These are phyloP conservation scores for Trichoderma breve DNA, from an alignment of 2,329 filamentous ascomycete species.

Conservation along the genomic window DNA sequence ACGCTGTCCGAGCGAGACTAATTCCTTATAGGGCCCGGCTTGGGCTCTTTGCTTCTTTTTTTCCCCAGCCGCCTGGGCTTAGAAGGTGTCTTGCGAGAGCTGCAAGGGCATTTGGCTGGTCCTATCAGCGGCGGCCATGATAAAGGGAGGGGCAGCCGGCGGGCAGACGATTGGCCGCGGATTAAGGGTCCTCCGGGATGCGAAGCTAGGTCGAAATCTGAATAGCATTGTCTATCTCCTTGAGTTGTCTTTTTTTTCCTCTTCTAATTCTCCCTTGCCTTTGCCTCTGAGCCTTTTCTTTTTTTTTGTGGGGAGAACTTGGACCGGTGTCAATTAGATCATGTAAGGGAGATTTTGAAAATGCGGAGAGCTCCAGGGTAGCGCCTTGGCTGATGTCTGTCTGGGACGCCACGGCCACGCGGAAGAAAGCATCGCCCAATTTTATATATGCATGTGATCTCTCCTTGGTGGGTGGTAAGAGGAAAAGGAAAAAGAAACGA, in stretches of 20 bases:
- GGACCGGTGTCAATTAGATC: background rate
- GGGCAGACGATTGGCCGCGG: constrained; percentile 13
- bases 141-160: constrained; percentile 17
- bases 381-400: background rate
- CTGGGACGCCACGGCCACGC: background rate
- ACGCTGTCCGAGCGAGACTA: constrained; percentile 10
- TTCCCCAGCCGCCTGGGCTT: constrained; percentile 17
- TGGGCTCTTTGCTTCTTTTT: background rate
- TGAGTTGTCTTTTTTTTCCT: background rate
- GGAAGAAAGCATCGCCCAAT: background rate
- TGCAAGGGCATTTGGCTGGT: constrained; percentile 15
- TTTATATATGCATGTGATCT: background rate
- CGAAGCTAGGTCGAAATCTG: constrained; percentile 5
- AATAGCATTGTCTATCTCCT: constrained; percentile 1
- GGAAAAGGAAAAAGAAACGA: background rate
- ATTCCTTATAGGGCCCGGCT: constrained; percentile 18
- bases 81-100: constrained; percentile 11
- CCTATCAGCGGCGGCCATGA: constrained; percentile 15
- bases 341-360: background rate
- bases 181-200: constrained; percentile 18
- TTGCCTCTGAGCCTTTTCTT: background rate
- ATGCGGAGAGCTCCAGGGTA: background rate
- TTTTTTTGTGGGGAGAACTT: background rate
- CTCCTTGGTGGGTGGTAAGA: background rate
- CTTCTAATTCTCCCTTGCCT: background rate